A percentile compares a stretch with the other conserved stretches of the same genome.
phyloP scores from a whole-genome alignment of 1,284 basidiomycete species.

The Tilletiopsis washingtonensis region DNA sequence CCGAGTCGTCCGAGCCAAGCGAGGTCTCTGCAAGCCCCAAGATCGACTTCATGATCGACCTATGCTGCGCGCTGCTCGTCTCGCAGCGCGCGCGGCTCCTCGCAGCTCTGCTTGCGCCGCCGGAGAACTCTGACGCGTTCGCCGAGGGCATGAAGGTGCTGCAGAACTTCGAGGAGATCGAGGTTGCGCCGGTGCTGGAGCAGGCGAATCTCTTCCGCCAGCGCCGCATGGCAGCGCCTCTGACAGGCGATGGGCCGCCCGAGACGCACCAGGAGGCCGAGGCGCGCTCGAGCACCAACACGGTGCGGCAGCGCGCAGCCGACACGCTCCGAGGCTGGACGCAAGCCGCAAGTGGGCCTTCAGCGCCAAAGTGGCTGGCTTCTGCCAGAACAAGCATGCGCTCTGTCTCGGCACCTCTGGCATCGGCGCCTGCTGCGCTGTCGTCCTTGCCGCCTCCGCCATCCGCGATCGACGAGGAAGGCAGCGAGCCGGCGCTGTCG shows the following conservation, averaged over 20 bases:
- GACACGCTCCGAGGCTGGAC: conserved; percentile 3
- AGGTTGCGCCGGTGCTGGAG: conserved; percentile 33
- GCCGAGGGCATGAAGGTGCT: conserved; percentile 25
- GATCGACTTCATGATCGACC: conserved; percentile 41
- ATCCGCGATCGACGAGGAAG: no score
- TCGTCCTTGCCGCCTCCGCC: no score
- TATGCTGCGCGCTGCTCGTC: conserved; percentile 40
- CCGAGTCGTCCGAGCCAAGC: conserved; percentile 20
- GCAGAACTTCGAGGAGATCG: conserved; percentile 34
- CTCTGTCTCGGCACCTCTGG: no score
- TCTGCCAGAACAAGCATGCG: no score
- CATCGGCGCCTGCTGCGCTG: no score
- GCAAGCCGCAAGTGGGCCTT: not conserved
- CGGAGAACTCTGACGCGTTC: conserved; percentile 25
- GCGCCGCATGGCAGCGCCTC: conserved; percentile 28
- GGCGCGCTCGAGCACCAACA: not conserved
- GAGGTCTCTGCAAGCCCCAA: conserved; percentile 13
- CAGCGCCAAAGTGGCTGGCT: not conserved
- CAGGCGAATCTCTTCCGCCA: conserved; percentile 25
- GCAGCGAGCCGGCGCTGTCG: no score
- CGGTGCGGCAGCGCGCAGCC: conserved; percentile 1
- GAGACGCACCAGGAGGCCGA: conserved; percentile 15
- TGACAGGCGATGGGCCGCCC: conserved; percentile 36
- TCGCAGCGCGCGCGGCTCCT: conserved; percentile 14
- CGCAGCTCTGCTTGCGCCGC: conserved; percentile 11